Evolutionary conservation across 768 basidiomycete genomes (phyloP).

Genomic region (Rhizopogon vulgaris): DNA sequence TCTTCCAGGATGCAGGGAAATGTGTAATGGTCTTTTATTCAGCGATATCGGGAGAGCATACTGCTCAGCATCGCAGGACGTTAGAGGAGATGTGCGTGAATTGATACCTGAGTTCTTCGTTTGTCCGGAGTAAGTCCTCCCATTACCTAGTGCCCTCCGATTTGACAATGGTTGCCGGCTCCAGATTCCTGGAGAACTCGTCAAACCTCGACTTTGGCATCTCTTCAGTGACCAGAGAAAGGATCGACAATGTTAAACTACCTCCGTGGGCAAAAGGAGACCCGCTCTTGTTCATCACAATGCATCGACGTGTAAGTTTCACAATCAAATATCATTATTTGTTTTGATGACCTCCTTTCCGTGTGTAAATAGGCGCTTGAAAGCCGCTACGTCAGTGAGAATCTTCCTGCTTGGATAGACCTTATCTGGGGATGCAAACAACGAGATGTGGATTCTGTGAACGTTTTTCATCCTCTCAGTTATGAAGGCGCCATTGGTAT

Average conservation of each 20-base stretch:
- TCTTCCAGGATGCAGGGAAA: too few relatives aligned
- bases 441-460: conserved; percentile 67
- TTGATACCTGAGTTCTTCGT: conserved; percentile 88
- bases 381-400: conserved; percentile 78
- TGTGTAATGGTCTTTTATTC: not conserved
- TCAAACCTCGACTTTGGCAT: conserved; percentile 76
- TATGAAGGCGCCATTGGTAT: conserved; percentile 86
- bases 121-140: conserved; percentile 61
- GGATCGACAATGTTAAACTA: conserved; percentile 81
- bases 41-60: conserved; percentile 81
- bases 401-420: conserved; percentile 88
- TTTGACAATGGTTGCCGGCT: not conserved
- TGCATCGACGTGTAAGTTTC: conserved; percentile 63
- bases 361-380: conserved; percentile 62
- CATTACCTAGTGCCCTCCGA: too few relatives aligned
- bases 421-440: conserved; percentile 89
- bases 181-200: conserved; percentile 78
- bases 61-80: conserved; percentile 77
- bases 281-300: conserved; percentile 71
- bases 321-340: not conserved
- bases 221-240: conserved; percentile 66
- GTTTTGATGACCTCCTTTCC: not conserved
- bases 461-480: conserved; percentile 89
- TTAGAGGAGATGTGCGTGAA: conserved; percentile 89
- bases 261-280: conserved; percentile 89